Evolutionary conservation across 805 yeast species (phyloP).

Genomic region (Saturnispora silvae): DNA sequence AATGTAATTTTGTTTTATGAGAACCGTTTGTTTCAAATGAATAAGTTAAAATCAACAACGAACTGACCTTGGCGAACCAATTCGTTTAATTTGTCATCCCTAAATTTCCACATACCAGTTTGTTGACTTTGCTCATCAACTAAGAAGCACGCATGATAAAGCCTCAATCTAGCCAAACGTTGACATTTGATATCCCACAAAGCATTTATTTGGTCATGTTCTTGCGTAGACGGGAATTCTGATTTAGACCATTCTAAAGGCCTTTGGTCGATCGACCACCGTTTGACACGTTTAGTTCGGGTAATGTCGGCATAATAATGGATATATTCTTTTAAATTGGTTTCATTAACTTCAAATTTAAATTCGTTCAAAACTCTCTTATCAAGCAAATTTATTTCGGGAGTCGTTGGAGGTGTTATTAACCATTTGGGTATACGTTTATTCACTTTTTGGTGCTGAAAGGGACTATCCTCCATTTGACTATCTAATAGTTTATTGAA

Average conservation of each 20-base stretch:
- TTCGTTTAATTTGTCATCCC: slow-evolving; percentile 29
- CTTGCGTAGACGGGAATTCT: slow-evolving; percentile 52
- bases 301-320: slow-evolving; percentile 11
- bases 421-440: not conserved
- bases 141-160: slow-evolving; percentile 31
- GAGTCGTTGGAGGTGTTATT: slow-evolving; percentile 20
- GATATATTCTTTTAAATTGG: slow-evolving; percentile 11
- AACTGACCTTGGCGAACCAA: slow-evolving; percentile 19
- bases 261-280: slow-evolving; percentile 24
- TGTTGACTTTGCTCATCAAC: slow-evolving; percentile 20
- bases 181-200: slow-evolving; percentile 20
- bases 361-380: slow-evolving; percentile 18
- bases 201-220: slow-evolving; percentile 29
- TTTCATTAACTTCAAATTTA: slow-evolving; percentile 20
- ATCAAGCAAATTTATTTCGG: slow-evolving; percentile 17
- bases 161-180: slow-evolving; percentile 33
- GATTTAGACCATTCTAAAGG: slow-evolving; percentile 53
- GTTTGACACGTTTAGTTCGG: slow-evolving; percentile 18
- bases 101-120: slow-evolving; percentile 36
- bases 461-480: not conserved
- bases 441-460: not conserved
- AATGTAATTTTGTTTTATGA: not conserved
- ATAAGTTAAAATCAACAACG: slow-evolving; percentile 8
- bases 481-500: slow-evolving; percentile 15
- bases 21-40: not conserved